Percentiles rank a stretch among this genome's conserved stretches.
These are phyloP conservation scores for Tubosaeta sp. DNA, from an alignment of 768 basidiomycete genomes.

Conservation along the genomic window DNA sequence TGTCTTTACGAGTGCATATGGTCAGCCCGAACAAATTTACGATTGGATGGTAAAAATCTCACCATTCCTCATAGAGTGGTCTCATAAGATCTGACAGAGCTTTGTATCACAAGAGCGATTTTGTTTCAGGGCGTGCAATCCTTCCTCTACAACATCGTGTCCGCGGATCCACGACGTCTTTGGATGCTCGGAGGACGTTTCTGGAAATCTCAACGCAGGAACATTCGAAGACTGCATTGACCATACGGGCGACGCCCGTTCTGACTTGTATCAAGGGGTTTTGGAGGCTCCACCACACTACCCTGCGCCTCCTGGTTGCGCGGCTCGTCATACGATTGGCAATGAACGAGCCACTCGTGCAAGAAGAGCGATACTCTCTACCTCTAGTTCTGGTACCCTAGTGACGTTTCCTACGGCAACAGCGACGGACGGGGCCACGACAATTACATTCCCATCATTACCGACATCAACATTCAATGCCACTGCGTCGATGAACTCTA, in stretches of 20 bases:
- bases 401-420: slow-evolving; percentile 1
- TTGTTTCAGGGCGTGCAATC: slow-evolving; percentile 71
- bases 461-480: background rate
- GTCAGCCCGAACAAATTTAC: slow-evolving; percentile 50
- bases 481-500: background rate
- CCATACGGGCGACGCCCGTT: slow-evolving; percentile 50
- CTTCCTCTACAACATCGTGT: slow-evolving; percentile 46
- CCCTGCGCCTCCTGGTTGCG: slow-evolving; percentile 59
- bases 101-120: slow-evolving; percentile 58
- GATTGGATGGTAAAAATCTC: slow-evolving; percentile 61
- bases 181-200: slow-evolving; percentile 65
- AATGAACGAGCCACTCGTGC: slow-evolving; percentile 36
- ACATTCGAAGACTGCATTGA: slow-evolving; percentile 49
- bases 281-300: slow-evolving; percentile 52
- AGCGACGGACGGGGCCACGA: slow-evolving; percentile 3
- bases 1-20: slow-evolving; percentile 73
- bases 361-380: slow-evolving; percentile 24
- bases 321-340: slow-evolving; percentile 45
- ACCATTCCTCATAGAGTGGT: slow-evolving; percentile 3
- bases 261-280: slow-evolving; percentile 64
- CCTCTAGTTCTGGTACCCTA: slow-evolving; percentile 1
- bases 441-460: slow-evolving; percentile 7
- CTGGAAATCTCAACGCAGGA: slow-evolving; percentile 43
- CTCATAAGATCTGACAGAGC: slow-evolving; percentile 38
- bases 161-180: slow-evolving; percentile 56